These are phyloP conservation scores for Fabrea salina DNA, from an alignment of 169 alveolate genomes.

Conservation along the genomic window DNA sequence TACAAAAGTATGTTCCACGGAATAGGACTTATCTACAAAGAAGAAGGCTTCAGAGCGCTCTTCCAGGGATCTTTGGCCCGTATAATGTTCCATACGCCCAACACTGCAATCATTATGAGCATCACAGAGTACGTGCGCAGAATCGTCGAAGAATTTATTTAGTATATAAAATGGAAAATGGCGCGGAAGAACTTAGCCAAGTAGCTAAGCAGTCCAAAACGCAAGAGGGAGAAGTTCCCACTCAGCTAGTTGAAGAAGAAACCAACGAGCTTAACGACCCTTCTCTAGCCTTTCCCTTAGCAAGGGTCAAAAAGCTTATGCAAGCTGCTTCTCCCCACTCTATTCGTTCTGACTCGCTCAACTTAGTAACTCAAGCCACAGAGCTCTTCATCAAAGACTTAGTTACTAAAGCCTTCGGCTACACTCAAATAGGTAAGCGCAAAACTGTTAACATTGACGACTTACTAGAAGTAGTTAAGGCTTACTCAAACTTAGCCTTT, in stretches of 20 bases:
- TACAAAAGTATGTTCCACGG: conserved; percentile 66
- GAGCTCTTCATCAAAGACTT: neutral
- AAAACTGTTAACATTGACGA: neutral
- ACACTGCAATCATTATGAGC: conserved; percentile 53
- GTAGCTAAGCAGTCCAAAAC: neutral
- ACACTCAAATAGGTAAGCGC: neutral
- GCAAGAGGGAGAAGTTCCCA: neutral
- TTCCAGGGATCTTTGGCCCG: conserved; percentile 66
- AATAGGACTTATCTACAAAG: conserved; percentile 32
- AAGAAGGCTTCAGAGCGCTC: conserved; percentile 52
- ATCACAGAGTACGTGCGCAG: conserved; percentile 31
- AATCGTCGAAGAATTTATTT: neutral
- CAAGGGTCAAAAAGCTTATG: neutral
- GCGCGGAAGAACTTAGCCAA: neutral
- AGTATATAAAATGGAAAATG: neutral
- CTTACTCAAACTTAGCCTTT: neutral
- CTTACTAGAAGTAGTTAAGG: neutral
- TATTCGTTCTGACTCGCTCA: neutral
- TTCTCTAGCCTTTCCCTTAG: neutral
- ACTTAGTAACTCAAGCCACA: neutral
- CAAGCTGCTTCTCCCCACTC: neutral
- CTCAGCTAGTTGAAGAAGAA: neutral
- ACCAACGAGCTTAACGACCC: neutral
- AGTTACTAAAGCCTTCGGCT: neutral
- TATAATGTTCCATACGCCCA: conserved; percentile 49